These are phyloP conservation scores for Globisporangium nunn DNA, from an alignment of 352 stramenopile species.

Conservation along the genomic window DNA sequence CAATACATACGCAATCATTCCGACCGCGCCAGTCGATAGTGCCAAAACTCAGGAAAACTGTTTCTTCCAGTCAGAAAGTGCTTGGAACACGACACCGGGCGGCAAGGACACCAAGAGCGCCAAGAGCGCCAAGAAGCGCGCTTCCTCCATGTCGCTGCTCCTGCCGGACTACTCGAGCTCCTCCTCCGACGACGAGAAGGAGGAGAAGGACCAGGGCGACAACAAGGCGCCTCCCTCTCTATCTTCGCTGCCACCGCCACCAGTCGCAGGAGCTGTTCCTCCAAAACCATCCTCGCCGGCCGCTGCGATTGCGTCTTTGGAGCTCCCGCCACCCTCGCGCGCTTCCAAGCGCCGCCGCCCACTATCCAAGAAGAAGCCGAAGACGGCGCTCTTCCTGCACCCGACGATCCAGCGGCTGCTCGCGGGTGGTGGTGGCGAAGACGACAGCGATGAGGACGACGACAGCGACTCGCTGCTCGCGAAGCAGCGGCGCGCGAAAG, in stretches of 20 bases:
- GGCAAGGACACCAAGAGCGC: no score
- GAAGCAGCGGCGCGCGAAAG: constrained; percentile 42
- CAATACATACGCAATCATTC: neutral
- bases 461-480: constrained; percentile 28
- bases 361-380: constrained; percentile 24
- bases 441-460: constrained; percentile 31
- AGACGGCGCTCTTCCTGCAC: constrained; percentile 41
- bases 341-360: constrained; percentile 20
- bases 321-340: neutral
- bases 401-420: constrained; percentile 52
- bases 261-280: neutral
- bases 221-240: neutral
- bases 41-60: neutral
- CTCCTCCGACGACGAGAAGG: constrained; percentile 32
- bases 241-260: neutral
- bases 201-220: neutral
- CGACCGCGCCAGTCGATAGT: neutral
- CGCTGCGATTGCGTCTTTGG: neutral
- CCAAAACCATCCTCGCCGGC: neutral
- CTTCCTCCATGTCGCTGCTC: constrained; percentile 32
- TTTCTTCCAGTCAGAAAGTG: neutral
- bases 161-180: constrained; percentile 54
- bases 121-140: neutral
- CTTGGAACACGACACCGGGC: neutral
- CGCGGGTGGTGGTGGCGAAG: constrained; percentile 13